phyloP scores from a whole-genome alignment of 2,329 filamentous ascomycete species.

The Cytospora piceicola region DNA sequence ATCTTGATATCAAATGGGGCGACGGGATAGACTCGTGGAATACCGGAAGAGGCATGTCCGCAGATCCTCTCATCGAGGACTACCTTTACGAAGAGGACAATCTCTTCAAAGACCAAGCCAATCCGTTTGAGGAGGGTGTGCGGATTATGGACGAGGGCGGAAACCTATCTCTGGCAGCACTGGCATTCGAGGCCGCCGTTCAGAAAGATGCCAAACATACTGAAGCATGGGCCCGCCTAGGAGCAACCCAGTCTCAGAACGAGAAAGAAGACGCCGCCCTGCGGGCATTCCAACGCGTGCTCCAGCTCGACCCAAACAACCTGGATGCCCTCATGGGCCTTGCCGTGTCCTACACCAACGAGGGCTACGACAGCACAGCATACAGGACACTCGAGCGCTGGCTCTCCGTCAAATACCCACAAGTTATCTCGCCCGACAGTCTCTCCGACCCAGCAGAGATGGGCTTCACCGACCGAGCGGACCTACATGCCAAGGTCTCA shows the following conservation, averaged over 20 bases:
- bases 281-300: conserved; percentile 85
- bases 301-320: conserved; percentile 86
- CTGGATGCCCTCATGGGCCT: conserved; percentile 91
- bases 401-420: conserved; percentile 93
- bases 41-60: conserved; percentile 57
- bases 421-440: conserved; percentile 72
- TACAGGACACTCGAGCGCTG: conserved; percentile 96
- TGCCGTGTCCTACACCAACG: conserved; percentile 96
- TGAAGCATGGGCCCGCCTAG: conserved; percentile 91
- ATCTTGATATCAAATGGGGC: conserved; percentile 56
- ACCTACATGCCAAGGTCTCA: conserved; percentile 88
- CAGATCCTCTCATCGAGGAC: conserved; percentile 79
- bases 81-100: conserved; percentile 98
- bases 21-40: conserved; percentile 70
- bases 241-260: conserved; percentile 93
- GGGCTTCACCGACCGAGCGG: conserved; percentile 90
- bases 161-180: conserved; percentile 87
- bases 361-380: conserved; percentile 95
- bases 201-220: conserved; percentile 87
- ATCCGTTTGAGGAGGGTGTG: conserved; percentile 91
- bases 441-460: conserved; percentile 79
- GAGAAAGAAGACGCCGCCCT: conserved; percentile 98
- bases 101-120: conserved; percentile 76
- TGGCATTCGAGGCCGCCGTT: conserved; percentile 94
- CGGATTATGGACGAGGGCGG: conserved; percentile 92